These are phyloP conservation scores for Suhomyces taliae DNA, from an alignment of 1,139 yeast species.

Conservation along the genomic window DNA sequence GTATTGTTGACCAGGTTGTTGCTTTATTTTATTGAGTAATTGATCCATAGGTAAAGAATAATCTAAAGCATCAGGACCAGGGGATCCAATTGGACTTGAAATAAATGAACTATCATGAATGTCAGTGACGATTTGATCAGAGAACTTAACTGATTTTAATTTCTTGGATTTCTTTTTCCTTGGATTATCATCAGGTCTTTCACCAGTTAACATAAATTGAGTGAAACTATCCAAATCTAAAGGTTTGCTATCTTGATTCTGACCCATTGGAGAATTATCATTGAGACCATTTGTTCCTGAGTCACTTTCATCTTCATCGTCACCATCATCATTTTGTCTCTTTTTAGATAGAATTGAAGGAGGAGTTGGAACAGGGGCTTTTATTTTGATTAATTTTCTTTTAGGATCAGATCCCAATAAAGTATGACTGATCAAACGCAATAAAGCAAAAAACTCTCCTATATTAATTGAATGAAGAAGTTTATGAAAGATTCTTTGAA, in stretches of 20 bases:
- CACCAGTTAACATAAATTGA: slow-evolving; percentile 71
- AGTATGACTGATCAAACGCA: slow-evolving; percentile 63
- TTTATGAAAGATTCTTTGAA: slow-evolving; percentile 52
- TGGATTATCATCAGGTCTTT: slow-evolving; percentile 50
- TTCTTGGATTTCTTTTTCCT: slow-evolving; percentile 35
- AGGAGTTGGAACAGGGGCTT: slow-evolving; percentile 67
- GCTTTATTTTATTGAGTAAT: slow-evolving; percentile 46
- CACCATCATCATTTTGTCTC: slow-evolving; percentile 45
- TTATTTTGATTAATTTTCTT: slow-evolving; percentile 48
- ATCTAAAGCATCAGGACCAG: slow-evolving; percentile 38
- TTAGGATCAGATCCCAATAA: slow-evolving; percentile 48
- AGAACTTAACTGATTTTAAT: slow-evolving; percentile 65
- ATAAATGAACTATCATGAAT: slow-evolving; percentile 32
- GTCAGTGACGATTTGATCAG: slow-evolving; percentile 58
- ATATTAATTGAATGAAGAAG: slow-evolving; percentile 56
- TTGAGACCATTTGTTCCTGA: slow-evolving; percentile 14
- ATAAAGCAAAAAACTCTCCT: slow-evolving; percentile 74
- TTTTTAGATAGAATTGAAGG: slow-evolving; percentile 63
- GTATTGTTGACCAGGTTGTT: slow-evolving; percentile 21
- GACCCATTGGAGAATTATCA: neutral
- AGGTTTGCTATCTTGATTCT: slow-evolving; percentile 21
- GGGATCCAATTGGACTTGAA: slow-evolving; percentile 26
- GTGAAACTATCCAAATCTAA: slow-evolving; percentile 75
- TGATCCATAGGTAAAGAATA: slow-evolving; percentile 75
- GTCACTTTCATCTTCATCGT: slow-evolving; percentile 32